Percentiles rank a stretch among this genome's conserved stretches.
phyloP scores from a whole-genome alignment of 805 yeast genomes.

The Huiozyma sinensis region DNA sequence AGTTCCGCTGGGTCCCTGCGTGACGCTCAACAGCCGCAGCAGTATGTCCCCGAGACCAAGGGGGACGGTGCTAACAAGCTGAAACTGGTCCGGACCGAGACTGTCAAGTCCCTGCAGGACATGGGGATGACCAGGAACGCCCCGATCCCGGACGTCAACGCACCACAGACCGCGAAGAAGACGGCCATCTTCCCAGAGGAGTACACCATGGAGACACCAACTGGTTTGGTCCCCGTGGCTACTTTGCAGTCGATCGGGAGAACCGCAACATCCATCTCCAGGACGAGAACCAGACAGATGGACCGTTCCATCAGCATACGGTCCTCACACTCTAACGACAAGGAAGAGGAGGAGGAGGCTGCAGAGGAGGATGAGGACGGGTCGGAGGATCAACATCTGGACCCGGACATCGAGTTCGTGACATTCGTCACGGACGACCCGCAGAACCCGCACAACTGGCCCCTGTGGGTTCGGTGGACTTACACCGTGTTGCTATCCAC shows the following conservation, averaged over 20 bases:
- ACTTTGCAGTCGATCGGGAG: conserved; percentile 65
- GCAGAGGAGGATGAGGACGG: conserved; percentile 16
- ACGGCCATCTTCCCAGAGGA: conserved; percentile 87
- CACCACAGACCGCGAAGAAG: conserved; percentile 40
- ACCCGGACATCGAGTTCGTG: conserved; percentile 71
- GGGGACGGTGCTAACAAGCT: conserved; percentile 11
- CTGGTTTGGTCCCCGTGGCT: conserved; percentile 77
- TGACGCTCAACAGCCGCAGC: conserved; percentile 18
- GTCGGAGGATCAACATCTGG: conserved; percentile 31
- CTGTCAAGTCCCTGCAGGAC: conserved; percentile 55
- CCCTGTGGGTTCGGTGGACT: conserved; percentile 40
- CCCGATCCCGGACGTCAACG: conserved; percentile 46
- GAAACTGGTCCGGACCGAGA: conserved; percentile 52
- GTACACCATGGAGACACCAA: conserved; percentile 74
- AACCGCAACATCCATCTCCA: conserved; percentile 27
- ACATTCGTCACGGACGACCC: conserved; percentile 75
- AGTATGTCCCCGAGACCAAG: conserved; percentile 11
- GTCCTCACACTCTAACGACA: conserved; percentile 7
- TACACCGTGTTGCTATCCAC: conserved; percentile 61
- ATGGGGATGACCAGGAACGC: conserved; percentile 48
- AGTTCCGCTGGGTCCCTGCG: conserved; percentile 4
- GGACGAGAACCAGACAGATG: conserved; percentile 31
- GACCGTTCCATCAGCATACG: conserved; percentile 5
- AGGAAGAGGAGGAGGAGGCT: conserved; percentile 6
- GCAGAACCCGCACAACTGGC: conserved; percentile 87